These are phyloP conservation scores for Alnus rubra DNA, from an alignment of 306 rosid genomes.

Conservation along the genomic window DNA sequence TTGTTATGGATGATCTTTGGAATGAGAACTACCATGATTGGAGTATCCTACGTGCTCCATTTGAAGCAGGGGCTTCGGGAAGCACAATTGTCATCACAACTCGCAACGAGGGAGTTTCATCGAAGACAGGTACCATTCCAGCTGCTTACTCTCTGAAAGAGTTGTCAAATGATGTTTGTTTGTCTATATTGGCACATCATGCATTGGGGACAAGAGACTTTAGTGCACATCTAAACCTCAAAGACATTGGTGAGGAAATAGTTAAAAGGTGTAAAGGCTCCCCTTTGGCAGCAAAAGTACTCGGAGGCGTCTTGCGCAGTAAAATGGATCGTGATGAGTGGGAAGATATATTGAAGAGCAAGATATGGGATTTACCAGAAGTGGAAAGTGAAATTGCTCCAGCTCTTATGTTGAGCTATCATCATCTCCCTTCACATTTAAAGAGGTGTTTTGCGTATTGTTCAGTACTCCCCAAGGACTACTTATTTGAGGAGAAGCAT, in stretches of 20 bases:
- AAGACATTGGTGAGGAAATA: not conserved
- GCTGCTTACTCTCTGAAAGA: not conserved
- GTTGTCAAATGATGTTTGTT: slow-evolving; percentile 6
- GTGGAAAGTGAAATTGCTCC: not conserved
- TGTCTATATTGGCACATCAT: not conserved
- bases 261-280: not conserved
- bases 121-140: not conserved
- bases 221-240: not conserved
- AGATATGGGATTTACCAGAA: not conserved
- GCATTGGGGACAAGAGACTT: slow-evolving; percentile 8
- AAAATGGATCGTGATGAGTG: not conserved
- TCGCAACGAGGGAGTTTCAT: slow-evolving; percentile 1
- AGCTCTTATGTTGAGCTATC: slow-evolving; percentile 7
- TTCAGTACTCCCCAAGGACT: slow-evolving; percentile 8
- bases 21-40: slow-evolving; percentile 1
- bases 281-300: slow-evolving; percentile 9
- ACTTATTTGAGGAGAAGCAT: not conserved
- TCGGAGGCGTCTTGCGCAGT: slow-evolving; percentile 1
- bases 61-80: slow-evolving; percentile 14
- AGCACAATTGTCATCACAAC: slow-evolving; percentile 9
- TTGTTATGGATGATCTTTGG: not conserved
- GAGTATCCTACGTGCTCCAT: not conserved
- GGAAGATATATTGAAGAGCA: not conserved
- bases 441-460: slow-evolving; percentile 20
- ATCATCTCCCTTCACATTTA: not conserved